Conservation (phyloP, 352 stramenopile genomes). For the Phytophthora hibernalis region DNA sequence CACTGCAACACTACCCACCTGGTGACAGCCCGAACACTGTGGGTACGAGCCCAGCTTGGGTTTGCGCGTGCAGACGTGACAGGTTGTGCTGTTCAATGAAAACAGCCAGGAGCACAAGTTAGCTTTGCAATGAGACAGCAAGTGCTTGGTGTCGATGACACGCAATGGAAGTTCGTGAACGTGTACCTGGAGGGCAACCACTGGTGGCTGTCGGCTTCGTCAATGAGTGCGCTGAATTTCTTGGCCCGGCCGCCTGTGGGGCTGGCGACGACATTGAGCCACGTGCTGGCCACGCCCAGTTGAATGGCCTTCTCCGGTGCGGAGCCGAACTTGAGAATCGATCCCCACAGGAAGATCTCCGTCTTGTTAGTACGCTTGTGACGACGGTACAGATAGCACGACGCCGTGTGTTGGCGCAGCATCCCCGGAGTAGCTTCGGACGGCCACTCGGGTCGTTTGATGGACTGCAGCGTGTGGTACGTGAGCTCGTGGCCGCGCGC, state of each 20-base stretch:
- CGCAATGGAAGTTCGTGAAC: slow-evolving; percentile 17
- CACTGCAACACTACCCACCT: slow-evolving; percentile 24
- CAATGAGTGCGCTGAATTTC: slow-evolving; percentile 39
- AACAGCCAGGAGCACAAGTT: slow-evolving; percentile 22
- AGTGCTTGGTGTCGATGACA: slow-evolving; percentile 17
- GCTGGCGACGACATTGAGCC: slow-evolving; percentile 43
- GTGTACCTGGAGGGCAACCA: slow-evolving; percentile 38
- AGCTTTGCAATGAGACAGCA: slow-evolving; percentile 16
- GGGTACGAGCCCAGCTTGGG: slow-evolving; percentile 36
- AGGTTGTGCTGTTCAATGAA: slow-evolving; percentile 31
- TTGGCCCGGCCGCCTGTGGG: slow-evolving; percentile 34
- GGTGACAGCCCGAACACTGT: slow-evolving; percentile 42
- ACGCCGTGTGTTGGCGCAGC: slow-evolving; percentile 42
- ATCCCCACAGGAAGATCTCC: slow-evolving; percentile 49
- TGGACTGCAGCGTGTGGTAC: slow-evolving; percentile 57
- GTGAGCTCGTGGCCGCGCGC: slow-evolving; percentile 41
- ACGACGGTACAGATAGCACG: slow-evolving; percentile 49
- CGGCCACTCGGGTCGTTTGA: slow-evolving; percentile 53
- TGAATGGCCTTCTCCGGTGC: slow-evolving; percentile 41
- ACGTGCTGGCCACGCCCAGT: slow-evolving; percentile 41
- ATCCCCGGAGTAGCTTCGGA: slow-evolving; percentile 43
- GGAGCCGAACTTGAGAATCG: slow-evolving; percentile 42
- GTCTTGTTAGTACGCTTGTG: slow-evolving; percentile 35
- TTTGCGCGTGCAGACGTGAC: slow-evolving; percentile 42
- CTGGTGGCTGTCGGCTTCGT: slow-evolving; percentile 35